These are phyloP conservation scores for Irpex sp. DNA, from an alignment of 1,284 basidiomycete genomes.

Conservation along the genomic window DNA sequence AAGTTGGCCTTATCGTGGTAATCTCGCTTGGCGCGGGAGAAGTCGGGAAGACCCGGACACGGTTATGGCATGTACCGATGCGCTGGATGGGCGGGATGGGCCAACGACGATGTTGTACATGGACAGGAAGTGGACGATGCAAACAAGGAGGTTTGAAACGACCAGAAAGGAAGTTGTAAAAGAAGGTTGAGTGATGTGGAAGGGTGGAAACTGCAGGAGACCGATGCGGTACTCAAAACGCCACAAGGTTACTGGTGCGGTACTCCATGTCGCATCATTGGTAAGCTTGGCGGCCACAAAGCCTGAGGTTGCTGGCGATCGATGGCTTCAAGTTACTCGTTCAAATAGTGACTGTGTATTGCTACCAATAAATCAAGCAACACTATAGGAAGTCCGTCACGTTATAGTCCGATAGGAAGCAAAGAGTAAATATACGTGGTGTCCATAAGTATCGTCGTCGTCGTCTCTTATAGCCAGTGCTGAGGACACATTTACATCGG, in stretches of 20 bases:
- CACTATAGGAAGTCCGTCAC: too few relatives aligned
- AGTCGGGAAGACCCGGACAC: neutral
- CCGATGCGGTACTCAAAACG: neutral
- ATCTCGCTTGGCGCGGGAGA: neutral
- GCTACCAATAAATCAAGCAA: too few relatives aligned
- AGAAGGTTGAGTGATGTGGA: neutral
- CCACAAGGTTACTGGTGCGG: constrained; percentile 2
- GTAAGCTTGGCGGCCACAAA: too few relatives aligned
- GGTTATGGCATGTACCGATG: neutral
- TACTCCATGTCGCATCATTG: neutral
- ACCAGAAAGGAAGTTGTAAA: neutral
- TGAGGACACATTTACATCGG: too few relatives aligned
- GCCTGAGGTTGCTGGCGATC: too few relatives aligned
- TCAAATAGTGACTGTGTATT: too few relatives aligned
- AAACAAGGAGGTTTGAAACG: neutral
- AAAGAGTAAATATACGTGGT: too few relatives aligned
- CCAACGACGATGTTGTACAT: neutral
- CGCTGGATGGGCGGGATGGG: neutral
- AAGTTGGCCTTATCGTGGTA: neutral
- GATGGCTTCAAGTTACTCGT: too few relatives aligned
- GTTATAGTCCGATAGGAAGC: too few relatives aligned
- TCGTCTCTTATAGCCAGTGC: too few relatives aligned
- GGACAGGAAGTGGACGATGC: neutral
- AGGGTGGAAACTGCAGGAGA: neutral
- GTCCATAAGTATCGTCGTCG: too few relatives aligned